These are phyloP conservation scores for Ophiocytium majus DNA, from an alignment of 352 stramenopile species.

Conservation along the genomic window DNA sequence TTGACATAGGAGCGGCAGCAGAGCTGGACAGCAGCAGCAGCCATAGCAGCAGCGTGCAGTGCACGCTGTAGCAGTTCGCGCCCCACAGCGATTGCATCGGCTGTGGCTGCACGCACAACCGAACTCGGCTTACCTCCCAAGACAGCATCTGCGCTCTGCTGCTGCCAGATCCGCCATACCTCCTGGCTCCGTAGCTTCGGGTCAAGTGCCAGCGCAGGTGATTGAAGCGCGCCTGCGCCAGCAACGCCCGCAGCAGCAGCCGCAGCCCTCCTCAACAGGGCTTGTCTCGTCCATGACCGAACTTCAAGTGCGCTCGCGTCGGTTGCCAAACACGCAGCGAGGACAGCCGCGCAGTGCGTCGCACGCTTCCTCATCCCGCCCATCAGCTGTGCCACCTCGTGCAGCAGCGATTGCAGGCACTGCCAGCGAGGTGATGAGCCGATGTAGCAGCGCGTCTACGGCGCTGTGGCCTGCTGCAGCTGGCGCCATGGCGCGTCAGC, in stretches of 20 bases:
- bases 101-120: neutral
- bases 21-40: neutral
- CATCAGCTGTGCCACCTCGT: too few species aligned
- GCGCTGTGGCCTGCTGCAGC: too few species aligned
- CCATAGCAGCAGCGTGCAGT: neutral
- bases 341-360: too few species aligned
- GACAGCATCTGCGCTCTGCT: conserved; percentile 20
- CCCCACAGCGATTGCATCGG: neutral
- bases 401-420: too few species aligned
- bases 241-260: neutral
- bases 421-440: too few species aligned
- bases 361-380: too few species aligned
- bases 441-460: too few species aligned
- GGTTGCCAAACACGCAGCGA: too few species aligned
- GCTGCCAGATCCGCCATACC: conserved; percentile 22
- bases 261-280: neutral
- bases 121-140: neutral
- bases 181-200: neutral
- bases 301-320: too few species aligned
- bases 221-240: too few species aligned
- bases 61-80: neutral
- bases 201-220: neutral
- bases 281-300: too few species aligned
- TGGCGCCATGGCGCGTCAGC: too few species aligned
- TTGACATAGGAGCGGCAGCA: neutral